phyloP scores from a whole-genome alignment of 73 alveolate genomes.

The Symbiodinium pilosum region DNA sequence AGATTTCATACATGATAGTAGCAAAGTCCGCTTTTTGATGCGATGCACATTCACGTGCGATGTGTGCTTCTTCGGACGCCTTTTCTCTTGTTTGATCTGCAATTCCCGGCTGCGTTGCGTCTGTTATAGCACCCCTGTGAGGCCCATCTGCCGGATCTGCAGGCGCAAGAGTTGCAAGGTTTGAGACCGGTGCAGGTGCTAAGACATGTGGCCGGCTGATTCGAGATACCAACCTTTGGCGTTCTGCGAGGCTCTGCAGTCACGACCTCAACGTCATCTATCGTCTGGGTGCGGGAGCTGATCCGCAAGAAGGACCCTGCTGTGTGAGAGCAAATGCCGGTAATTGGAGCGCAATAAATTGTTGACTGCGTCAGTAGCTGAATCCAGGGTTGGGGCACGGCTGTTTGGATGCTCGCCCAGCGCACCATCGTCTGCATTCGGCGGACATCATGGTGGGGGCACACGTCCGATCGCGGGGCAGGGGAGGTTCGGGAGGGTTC shows the following conservation, averaged over 20 bases:
- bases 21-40: not conserved
- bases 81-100: not conserved
- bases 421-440: not conserved
- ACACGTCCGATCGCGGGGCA: not conserved
- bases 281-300: too few species aligned
- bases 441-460: slow-evolving; percentile 8
- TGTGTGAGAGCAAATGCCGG: not conserved
- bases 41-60: not conserved
- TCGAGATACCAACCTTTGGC: not conserved
- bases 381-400: not conserved
- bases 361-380: not conserved
- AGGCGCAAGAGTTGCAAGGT: not conserved
- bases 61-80: not conserved
- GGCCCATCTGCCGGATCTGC: not conserved
- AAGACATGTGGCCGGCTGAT: not conserved
- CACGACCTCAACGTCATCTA: too few species aligned
- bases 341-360: not conserved
- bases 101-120: not conserved
- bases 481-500: not conserved
- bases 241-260: too few species aligned
- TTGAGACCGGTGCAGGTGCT: not conserved
- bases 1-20: not conserved
- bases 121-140: not conserved
- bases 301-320: too few species aligned
- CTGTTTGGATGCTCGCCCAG: slow-evolving; percentile 8